Conservation (phyloP, 2,329 filamentous ascomycete genomes). For the Drechslerella stenobrocha region DNA sequence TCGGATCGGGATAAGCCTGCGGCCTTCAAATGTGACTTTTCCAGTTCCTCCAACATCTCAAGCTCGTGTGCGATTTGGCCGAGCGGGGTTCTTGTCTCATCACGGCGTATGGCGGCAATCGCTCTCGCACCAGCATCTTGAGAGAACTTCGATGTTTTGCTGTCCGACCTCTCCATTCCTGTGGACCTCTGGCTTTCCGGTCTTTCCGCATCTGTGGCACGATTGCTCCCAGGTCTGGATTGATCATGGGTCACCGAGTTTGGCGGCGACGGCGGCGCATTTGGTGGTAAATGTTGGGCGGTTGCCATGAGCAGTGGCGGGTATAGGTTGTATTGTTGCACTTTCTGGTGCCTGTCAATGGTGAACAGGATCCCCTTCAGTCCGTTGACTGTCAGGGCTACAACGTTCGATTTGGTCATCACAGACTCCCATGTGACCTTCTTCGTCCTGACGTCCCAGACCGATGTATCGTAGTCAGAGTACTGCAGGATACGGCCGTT, state of each 20-base stretch:
- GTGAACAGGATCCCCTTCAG: constrained; percentile 91
- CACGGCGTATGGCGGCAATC: constrained; percentile 35
- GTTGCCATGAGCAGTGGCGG: constrained; percentile 80
- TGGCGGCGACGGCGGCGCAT: constrained; percentile 77
- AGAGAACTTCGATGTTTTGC: constrained; percentile 58
- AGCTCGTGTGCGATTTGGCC: constrained; percentile 74
- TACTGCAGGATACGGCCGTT: constrained; percentile 94
- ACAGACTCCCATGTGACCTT: constrained; percentile 88
- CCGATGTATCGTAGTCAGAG: constrained; percentile 85
- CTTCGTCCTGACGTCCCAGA: constrained; percentile 98
- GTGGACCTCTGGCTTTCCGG: constrained; percentile 32
- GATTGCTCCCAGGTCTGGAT: constrained; percentile 45
- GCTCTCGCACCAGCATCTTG: constrained; percentile 64
- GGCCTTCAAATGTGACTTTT: constrained; percentile 45
- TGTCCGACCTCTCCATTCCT: constrained; percentile 42
- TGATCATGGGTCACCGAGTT: constrained; percentile 62
- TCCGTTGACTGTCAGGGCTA: constrained; percentile 83
- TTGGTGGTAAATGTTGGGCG: constrained; percentile 79
- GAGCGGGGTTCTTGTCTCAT: constrained; percentile 66
- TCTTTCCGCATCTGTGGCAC: constrained; percentile 51
- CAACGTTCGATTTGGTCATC: constrained; percentile 78
- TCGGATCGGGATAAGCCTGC: constrained; percentile 45
- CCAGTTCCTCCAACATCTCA: constrained; percentile 63
- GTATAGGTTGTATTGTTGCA: constrained; percentile 94
- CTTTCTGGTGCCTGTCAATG: constrained; percentile 79